A percentile compares a stretch with the other conserved stretches of the same genome.
phyloP scores from a whole-genome alignment of 1,284 basidiomycete species.

The Austroboletus olivaceoglutinosus region DNA sequence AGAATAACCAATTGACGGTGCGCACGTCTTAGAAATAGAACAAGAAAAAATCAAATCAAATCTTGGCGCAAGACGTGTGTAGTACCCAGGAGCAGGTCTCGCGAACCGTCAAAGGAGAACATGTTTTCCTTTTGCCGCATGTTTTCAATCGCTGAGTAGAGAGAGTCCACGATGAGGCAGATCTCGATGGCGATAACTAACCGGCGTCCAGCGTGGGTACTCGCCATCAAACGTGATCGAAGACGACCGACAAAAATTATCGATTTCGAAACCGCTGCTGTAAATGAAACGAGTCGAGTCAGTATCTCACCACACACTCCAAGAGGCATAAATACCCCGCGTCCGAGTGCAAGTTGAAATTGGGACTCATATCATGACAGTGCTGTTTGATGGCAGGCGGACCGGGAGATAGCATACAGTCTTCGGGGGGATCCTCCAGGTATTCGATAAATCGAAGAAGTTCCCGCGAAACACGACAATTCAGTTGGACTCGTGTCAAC shows the following conservation, averaged over 20 bases:
- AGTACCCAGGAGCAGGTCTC: background rate
- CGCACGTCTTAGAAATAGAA: background rate
- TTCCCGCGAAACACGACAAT: slow-evolving; percentile 19
- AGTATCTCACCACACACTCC: slow-evolving; percentile 2
- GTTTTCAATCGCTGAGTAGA: slow-evolving; percentile 12
- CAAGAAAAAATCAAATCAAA: background rate
- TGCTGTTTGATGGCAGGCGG: background rate
- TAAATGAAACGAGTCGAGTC: slow-evolving; percentile 5
- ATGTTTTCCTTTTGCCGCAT: slow-evolving; percentile 16
- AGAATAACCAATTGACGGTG: slow-evolving; percentile 8
- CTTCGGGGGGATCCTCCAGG: background rate
- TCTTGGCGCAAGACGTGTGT: slow-evolving; percentile 1
- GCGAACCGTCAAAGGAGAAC: background rate
- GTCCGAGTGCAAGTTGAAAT: background rate
- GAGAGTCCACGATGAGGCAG: background rate
- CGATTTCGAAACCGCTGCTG: background rate
- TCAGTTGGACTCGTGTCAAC: slow-evolving; percentile 1
- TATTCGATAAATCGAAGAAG: background rate
- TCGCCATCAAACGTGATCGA: slow-evolving; percentile 1
- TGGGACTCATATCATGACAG: background rate
- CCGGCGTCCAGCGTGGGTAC: background rate
- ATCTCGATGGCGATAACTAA: slow-evolving; percentile 7
- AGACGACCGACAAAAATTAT: background rate
- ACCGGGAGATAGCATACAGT: background rate
- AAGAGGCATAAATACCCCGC: background rate